These are phyloP conservation scores for Leccinum solheimii DNA, from an alignment of 1,284 basidiomycete genomes.

Conservation along the genomic window DNA sequence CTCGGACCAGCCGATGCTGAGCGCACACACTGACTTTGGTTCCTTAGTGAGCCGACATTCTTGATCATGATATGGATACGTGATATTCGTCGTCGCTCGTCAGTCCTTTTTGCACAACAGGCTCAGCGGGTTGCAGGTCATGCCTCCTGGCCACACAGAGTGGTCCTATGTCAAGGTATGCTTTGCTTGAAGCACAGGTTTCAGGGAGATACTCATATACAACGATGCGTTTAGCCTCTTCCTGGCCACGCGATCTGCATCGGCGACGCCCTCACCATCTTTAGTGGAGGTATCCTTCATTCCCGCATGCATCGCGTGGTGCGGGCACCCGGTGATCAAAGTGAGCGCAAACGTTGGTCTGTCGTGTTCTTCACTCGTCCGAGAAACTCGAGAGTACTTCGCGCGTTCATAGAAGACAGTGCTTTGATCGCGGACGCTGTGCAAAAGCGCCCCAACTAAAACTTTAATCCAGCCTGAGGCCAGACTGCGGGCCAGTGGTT, in stretches of 20 bases:
- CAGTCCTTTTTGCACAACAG: background rate
- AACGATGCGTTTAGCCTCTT: background rate
- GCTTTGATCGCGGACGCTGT: background rate
- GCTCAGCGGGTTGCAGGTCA: too few relatives aligned
- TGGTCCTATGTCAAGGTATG: too few relatives aligned
- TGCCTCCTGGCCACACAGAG: too few relatives aligned
- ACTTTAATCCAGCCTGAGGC: too few relatives aligned
- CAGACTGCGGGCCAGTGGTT: background rate
- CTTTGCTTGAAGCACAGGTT: too few relatives aligned
- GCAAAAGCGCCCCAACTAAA: too few relatives aligned
- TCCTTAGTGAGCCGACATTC: too few relatives aligned
- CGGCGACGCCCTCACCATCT: background rate
- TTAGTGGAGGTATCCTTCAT: background rate
- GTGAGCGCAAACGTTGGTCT: background rate
- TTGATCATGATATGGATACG: background rate
- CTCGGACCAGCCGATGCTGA: too few relatives aligned
- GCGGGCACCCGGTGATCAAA: background rate
- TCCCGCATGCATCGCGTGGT: background rate
- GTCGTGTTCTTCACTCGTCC: background rate
- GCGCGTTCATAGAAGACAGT: conserved; percentile 7
- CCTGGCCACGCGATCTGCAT: background rate
- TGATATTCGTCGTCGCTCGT: too few relatives aligned
- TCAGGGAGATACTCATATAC: too few relatives aligned
- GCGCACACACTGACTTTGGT: too few relatives aligned
- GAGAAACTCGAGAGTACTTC: background rate